Evolutionary conservation across 163 green algal genomes (phyloP).

Genomic region (Chlorella variabilis): DNA sequence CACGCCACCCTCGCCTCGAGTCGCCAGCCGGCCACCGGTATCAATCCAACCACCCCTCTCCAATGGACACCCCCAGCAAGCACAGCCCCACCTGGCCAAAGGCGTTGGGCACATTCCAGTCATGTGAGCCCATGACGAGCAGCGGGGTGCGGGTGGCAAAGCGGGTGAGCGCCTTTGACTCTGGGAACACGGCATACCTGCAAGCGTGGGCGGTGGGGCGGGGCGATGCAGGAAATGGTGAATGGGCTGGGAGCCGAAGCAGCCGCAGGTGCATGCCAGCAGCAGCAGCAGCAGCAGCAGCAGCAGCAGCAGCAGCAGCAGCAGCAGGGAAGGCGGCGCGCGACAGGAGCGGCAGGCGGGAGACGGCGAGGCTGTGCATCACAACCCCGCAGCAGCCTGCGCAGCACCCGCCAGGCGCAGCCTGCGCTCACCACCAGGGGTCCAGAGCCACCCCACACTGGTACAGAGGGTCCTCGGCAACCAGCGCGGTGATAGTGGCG

Average conservation of each 20-base stretch:
- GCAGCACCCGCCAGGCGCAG: no score
- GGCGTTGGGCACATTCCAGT: conserved; percentile 69
- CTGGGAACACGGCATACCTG: conserved; percentile 56
- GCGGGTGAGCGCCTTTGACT: conserved; percentile 37
- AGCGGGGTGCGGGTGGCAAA: conserved; percentile 51
- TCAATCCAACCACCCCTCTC: no score
- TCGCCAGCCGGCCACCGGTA: neutral
- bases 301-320: no score
- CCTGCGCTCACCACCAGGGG: conserved; percentile 64
- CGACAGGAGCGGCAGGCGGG: no score
- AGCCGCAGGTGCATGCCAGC: no score
- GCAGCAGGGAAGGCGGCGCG: no score
- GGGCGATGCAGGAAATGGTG: neutral
- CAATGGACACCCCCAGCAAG: no score
- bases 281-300: no score
- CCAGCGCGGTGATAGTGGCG: conserved; percentile 11
- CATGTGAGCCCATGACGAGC: conserved; percentile 66
- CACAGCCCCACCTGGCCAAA: conserved; percentile 41
- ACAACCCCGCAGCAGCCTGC: neutral
- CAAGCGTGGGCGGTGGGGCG: neutral
- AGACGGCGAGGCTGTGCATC: no score
- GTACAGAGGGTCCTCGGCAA: conserved; percentile 54
- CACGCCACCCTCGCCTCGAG: neutral
- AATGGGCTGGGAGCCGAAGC: neutral
- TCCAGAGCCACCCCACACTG: conserved; percentile 60